A percentile compares a stretch with the other conserved stretches of the same genome.
These are phyloP conservation scores for Dryas alaskensis DNA, from an alignment of 306 rosid genomes.

Conservation along the genomic window DNA sequence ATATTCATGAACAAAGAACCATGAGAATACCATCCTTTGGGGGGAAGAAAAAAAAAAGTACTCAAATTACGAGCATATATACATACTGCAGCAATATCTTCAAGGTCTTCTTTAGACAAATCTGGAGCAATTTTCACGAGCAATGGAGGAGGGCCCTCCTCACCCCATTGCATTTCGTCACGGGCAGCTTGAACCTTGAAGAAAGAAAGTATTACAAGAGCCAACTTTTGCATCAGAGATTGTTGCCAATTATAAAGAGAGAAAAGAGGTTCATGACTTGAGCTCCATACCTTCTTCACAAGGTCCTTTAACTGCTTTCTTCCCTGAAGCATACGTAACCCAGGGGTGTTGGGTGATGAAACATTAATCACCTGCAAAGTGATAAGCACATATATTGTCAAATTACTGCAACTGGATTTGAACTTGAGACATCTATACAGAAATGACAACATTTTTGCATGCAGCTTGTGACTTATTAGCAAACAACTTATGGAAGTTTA, in stretches of 20 bases:
- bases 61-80: constrained; percentile 7
- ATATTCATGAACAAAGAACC: constrained; percentile 31
- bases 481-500: neutral
- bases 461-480: neutral
- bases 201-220: constrained; percentile 26
- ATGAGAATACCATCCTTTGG: constrained; percentile 27
- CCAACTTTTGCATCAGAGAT: constrained; percentile 17
- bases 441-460: neutral
- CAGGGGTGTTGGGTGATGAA: constrained; percentile 99
- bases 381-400: constrained; percentile 12
- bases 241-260: constrained; percentile 14
- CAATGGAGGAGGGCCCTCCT: constrained; percentile 98
- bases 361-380: constrained; percentile 81
- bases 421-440: neutral
- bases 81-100: constrained; percentile 97
- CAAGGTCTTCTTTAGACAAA: constrained; percentile 94
- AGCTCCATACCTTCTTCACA: constrained; percentile 76
- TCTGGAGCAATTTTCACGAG: constrained; percentile 98
- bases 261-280: constrained; percentile 3
- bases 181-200: constrained; percentile 93
- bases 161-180: constrained; percentile 99
- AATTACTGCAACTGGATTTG: constrained; percentile 5
- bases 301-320: constrained; percentile 96
- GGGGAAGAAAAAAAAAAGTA: neutral
- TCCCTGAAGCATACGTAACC: constrained; percentile 97